Evolutionary conservation across 306 rosid genomes (phyloP).

Genomic region (Hippophae tibetana): DNA sequence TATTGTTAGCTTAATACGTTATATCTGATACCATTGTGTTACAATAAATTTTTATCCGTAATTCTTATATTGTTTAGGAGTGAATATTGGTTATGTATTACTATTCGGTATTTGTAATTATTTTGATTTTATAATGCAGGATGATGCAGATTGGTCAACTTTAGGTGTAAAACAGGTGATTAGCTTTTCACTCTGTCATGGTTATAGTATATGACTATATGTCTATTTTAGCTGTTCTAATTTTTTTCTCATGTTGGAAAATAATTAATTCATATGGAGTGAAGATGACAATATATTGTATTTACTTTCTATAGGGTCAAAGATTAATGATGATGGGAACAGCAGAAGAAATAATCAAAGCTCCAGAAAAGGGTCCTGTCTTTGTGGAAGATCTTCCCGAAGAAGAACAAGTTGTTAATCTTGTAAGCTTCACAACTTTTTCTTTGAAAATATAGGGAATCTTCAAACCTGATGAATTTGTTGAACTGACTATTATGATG

Average conservation of each 20-base stretch:
- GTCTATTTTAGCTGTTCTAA: slow-evolving; percentile 6
- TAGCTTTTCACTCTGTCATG: slow-evolving; percentile 16
- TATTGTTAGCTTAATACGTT: too few relatives aligned
- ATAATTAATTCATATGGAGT: neutral
- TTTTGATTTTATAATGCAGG: slow-evolving; percentile 40
- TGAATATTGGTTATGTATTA: neutral
- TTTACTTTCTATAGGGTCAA: slow-evolving; percentile 60
- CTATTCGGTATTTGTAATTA: neutral
- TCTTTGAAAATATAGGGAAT: slow-evolving; percentile 2
- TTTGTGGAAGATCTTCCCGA: slow-evolving; percentile 98
- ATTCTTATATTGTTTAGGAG: too few relatives aligned
- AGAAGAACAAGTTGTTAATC: slow-evolving; percentile 74
- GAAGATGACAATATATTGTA: neutral
- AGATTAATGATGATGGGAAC: slow-evolving; percentile 99
- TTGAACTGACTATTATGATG: neutral
- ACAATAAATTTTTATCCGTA: too few relatives aligned
- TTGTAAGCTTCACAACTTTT: slow-evolving; percentile 40
- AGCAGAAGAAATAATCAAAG: slow-evolving; percentile 80
- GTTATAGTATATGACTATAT: slow-evolving; percentile 1
- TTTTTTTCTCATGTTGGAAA: neutral
- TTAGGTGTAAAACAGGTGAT: slow-evolving; percentile 78
- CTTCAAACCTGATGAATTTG: slow-evolving; percentile 4
- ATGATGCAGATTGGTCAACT: slow-evolving; percentile 83
- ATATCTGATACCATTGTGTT: too few relatives aligned
- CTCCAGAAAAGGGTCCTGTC: slow-evolving; percentile 89